Conservation (phyloP, 352 stramenopile species). For the Aphanomyces euteiches region DNA sequence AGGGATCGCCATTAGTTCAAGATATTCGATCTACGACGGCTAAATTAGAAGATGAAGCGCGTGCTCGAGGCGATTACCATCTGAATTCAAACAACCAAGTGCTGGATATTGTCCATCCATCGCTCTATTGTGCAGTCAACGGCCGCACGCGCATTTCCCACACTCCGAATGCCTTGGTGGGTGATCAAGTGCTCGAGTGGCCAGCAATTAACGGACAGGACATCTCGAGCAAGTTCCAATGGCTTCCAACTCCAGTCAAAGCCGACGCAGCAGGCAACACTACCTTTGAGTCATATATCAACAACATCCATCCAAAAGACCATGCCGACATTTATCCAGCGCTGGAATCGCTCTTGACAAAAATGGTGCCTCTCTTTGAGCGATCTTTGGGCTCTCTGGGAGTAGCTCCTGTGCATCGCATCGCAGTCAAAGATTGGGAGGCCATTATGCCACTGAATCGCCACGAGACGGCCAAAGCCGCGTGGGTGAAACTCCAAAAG, state of each 20-base stretch:
- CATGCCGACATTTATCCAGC: constrained; percentile 37
- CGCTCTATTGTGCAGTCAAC: constrained; percentile 56
- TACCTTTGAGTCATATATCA: constrained; percentile 47
- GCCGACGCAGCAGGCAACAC: constrained; percentile 30
- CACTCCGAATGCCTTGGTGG: background rate
- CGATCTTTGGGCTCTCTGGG: constrained; percentile 16
- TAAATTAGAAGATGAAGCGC: constrained; percentile 30
- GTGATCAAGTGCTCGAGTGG: constrained; percentile 1
- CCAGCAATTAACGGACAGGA: background rate
- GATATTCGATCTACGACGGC: constrained; percentile 41
- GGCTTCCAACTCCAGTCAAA: constrained; percentile 43
- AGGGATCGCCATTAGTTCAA: constrained; percentile 36
- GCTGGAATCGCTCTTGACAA: constrained; percentile 37
- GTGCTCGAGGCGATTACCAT: constrained; percentile 51
- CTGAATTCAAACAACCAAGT: constrained; percentile 47
- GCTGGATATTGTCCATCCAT: constrained; percentile 57
- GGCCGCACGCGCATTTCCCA: constrained; percentile 33
- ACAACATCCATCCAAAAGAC: constrained; percentile 44
- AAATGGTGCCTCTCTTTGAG: constrained; percentile 46
- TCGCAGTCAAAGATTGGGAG: background rate
- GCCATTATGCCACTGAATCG: background rate
- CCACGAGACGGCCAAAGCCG: background rate
- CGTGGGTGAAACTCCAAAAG: background rate
- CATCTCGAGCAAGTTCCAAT: constrained; percentile 37
- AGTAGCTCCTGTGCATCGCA: background rate